Percentiles rank a stretch among this genome's conserved stretches.
Conservation (phyloP, 2,329 filamentous ascomycete genomes). For the Colletotrichum aenigma region DNA sequence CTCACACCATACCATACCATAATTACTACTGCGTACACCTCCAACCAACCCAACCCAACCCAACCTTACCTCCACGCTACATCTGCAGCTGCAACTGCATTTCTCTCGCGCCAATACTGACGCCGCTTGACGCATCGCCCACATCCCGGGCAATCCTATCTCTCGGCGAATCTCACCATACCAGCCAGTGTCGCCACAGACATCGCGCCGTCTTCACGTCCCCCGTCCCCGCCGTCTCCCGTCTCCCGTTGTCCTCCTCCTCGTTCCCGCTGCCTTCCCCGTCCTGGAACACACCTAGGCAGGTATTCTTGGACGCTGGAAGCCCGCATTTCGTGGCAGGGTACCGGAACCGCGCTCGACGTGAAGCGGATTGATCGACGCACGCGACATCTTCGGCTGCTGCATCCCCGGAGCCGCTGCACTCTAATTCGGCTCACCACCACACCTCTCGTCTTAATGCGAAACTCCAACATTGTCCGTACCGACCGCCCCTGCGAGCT, state of each 20-base stretch:
- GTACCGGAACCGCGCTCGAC: neutral
- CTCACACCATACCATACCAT: neutral
- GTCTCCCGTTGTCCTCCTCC: neutral
- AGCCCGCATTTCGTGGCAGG: neutral
- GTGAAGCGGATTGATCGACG: neutral
- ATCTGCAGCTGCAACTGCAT: neutral
- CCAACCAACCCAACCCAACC: neutral
- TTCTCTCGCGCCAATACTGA: neutral
- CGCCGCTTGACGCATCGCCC: neutral
- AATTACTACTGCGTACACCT: neutral
- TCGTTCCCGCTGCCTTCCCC: neutral
- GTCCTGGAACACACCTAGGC: neutral
- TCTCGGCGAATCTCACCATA: neutral
- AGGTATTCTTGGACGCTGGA: neutral
- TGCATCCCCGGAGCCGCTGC: neutral
- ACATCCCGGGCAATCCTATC: neutral
- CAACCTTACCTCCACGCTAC: neutral
- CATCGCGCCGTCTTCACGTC: neutral
- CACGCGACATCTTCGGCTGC: neutral
- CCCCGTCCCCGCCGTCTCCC: neutral
- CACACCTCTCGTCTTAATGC: slow-evolving; percentile 2
- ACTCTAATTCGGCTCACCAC: neutral
- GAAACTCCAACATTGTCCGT: neutral
- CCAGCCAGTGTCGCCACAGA: neutral
- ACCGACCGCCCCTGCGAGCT: neutral